Conservation (phyloP, 306 rosid species). For the Vigna mungo region DNA sequence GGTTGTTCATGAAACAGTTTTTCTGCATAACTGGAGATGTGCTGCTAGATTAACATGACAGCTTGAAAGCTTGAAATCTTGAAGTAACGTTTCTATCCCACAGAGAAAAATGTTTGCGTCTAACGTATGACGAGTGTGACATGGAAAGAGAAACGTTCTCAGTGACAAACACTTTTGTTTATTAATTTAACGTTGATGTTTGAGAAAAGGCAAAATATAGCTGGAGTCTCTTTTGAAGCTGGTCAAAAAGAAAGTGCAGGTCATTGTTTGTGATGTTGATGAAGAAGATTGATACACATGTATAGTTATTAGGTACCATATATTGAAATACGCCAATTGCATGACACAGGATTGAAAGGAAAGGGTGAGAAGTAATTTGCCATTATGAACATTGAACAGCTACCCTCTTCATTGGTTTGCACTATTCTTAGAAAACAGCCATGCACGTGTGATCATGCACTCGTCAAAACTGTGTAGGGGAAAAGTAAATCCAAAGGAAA, state of each 20-base stretch:
- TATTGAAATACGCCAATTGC: conserved; percentile 14
- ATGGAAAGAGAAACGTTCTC: conserved; percentile 41
- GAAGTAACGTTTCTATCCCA: conserved; percentile 12
- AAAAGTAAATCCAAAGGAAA: conserved; percentile 58
- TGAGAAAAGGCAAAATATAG: conserved; percentile 46
- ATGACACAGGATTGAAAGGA: conserved; percentile 1
- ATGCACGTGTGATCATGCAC: conserved; percentile 65
- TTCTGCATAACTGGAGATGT: conserved; percentile 26
- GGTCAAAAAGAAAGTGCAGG: conserved; percentile 52
- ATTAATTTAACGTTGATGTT: conserved; percentile 49
- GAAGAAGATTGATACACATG: background rate
- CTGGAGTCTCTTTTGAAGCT: conserved; percentile 39
- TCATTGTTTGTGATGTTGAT: background rate
- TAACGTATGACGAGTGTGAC: conserved; percentile 48
- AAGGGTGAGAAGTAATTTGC: background rate
- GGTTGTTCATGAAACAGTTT: conserved; percentile 27
- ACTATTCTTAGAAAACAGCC: conserved; percentile 39
- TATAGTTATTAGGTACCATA: background rate
- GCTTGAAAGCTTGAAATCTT: background rate
- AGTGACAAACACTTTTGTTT: conserved; percentile 42
- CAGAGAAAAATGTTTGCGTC: conserved; percentile 44
- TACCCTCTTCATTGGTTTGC: conserved; percentile 22
- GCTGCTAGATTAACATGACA: conserved; percentile 25
- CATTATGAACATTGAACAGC: conserved; percentile 11
- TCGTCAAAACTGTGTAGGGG: conserved; percentile 52